Evolutionary conservation across 768 basidiomycete genomes (phyloP).

Genomic region (Lactifluus hygrophoroides): DNA sequence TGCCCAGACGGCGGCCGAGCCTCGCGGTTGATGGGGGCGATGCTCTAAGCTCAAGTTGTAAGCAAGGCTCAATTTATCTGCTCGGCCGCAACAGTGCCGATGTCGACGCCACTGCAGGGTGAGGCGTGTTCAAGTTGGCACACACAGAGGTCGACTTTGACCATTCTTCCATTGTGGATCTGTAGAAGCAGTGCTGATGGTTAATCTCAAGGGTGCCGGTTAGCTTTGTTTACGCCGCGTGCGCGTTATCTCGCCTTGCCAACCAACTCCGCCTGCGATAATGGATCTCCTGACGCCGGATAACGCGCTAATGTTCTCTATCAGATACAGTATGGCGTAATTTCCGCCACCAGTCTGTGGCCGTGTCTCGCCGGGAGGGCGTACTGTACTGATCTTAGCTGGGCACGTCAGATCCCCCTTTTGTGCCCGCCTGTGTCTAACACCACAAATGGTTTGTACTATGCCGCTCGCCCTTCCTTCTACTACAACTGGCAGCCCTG

Average conservation of each 20-base stretch:
- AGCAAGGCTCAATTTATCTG: background rate
- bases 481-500: background rate
- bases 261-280: background rate
- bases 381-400: background rate
- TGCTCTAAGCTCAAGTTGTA: background rate
- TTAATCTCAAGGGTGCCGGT: background rate
- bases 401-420: background rate
- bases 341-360: background rate
- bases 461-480: background rate
- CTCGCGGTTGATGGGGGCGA: background rate
- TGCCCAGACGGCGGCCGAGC: background rate
- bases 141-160: background rate
- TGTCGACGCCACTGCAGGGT: background rate
- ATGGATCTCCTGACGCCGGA: slow-evolving; percentile 1
- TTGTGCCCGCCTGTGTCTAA: too few relatives aligned
- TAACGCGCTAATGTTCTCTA: background rate
- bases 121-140: background rate
- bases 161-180: background rate
- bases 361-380: background rate
- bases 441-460: background rate
- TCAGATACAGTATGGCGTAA: background rate
- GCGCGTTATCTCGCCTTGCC: background rate
- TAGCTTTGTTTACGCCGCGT: background rate
- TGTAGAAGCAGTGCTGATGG: background rate
- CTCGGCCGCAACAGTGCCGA: background rate